Evolutionary conservation across 2,329 filamentous ascomycete species (phyloP).

Genomic region (Aspergillus nomiae): DNA sequence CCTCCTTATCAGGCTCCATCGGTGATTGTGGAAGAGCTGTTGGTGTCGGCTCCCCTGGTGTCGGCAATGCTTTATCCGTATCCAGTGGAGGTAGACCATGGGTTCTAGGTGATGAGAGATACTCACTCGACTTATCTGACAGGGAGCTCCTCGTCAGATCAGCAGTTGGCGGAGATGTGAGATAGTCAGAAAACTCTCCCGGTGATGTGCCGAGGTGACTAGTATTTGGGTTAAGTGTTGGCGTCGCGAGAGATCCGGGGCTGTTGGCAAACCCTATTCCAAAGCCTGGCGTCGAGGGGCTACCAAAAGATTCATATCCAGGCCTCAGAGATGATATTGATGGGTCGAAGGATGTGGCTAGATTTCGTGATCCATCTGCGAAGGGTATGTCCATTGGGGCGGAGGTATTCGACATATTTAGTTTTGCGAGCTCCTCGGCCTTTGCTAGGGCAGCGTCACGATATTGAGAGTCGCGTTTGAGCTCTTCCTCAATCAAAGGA

Average conservation of each 20-base stretch:
- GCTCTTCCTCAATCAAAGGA: slow-evolving; percentile 85
- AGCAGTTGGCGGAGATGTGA: slow-evolving; percentile 56
- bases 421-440: slow-evolving; percentile 59
- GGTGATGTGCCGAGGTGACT: slow-evolving; percentile 36
- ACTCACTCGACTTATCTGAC: slow-evolving; percentile 66
- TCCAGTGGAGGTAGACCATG: slow-evolving; percentile 53
- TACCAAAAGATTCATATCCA: slow-evolving; percentile 60
- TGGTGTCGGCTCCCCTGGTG: slow-evolving; percentile 45
- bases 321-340: slow-evolving; percentile 60
- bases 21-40: slow-evolving; percentile 54
- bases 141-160: slow-evolving; percentile 53
- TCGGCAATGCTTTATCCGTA: slow-evolving; percentile 51
- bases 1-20: slow-evolving; percentile 60
- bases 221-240: slow-evolving; percentile 24
- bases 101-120: slow-evolving; percentile 66
- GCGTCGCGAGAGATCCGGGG: slow-evolving; percentile 51
- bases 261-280: slow-evolving; percentile 74
- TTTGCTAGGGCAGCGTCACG: slow-evolving; percentile 68
- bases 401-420: slow-evolving; percentile 61
- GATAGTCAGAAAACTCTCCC: slow-evolving; percentile 34
- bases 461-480: slow-evolving; percentile 74
- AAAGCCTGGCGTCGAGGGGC: slow-evolving; percentile 72
- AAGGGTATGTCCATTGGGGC: slow-evolving; percentile 61
- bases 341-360: slow-evolving; percentile 37
- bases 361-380: slow-evolving; percentile 26